Conservation (phyloP, 2,329 filamentous ascomycete species). For the Alternaria solani region DNA sequence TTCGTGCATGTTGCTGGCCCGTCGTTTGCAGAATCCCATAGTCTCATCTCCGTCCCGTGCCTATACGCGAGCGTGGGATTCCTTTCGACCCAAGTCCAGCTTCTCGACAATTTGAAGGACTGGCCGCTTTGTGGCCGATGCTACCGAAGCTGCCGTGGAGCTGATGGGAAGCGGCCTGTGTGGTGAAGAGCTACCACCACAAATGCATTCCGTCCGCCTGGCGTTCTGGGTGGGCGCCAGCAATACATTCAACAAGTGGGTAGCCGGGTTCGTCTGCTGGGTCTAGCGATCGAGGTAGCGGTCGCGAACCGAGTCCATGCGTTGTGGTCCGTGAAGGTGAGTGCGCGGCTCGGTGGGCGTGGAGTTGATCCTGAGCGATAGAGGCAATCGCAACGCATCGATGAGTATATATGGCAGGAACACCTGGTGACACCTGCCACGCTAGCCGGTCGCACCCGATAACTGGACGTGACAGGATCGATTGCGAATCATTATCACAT, state of each 20-base stretch:
- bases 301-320: not conserved
- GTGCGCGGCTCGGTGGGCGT: not conserved
- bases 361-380: not conserved
- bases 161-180: not conserved
- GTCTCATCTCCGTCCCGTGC: constrained; percentile 16
- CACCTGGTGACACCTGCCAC: not conserved
- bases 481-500: not conserved
- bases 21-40: constrained; percentile 5
- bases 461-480: not conserved
- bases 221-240: not conserved
- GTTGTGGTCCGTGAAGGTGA: not conserved
- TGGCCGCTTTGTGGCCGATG: constrained; percentile 3
- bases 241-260: not conserved
- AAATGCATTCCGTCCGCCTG: not conserved
- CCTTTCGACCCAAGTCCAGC: not conserved
- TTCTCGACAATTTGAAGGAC: not conserved
- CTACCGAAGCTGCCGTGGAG: not conserved
- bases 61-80: not conserved
- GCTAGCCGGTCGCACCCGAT: not conserved
- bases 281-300: not conserved
- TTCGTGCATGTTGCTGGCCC: not conserved
- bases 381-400: not conserved
- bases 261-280: not conserved
- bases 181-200: not conserved
- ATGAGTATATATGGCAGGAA: not conserved